Base-by-base conservation (phyloP, 176 grass and related monocot genomes). In the Eremochloa ophiuroides region DNA sequence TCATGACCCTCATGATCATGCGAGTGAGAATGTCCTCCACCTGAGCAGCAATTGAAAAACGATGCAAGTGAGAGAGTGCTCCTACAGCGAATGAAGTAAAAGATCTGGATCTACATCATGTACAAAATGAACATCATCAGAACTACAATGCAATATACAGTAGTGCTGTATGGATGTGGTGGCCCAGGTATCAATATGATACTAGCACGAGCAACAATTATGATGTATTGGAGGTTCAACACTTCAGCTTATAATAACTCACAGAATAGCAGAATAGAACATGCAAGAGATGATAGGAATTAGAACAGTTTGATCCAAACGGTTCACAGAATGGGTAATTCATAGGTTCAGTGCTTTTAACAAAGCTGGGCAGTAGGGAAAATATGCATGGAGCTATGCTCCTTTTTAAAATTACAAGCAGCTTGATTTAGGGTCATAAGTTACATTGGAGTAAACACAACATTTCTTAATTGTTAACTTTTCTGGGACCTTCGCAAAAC, bases 1-100 rank as follows among this genome's bases (percentile, higher is more conserved):
- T 33, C 43, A 16, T 95, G 95, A 82, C 87, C 84, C 28, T 88
- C 55, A 56, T 98, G 88, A 66, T 82, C 85, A 71, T 91, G 93
- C 6, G 76, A 76, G 80, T 99, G 96, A 69, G 89, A 84, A 48
- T 99, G 93, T 26, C 76, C 89, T 84, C 96, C 96, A 58, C 91
- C 96, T 99, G 82, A 69, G 55, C 86, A 60, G 44, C 31, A 16
- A 80, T 34, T 82, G 34, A 87, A 61, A 68, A 83, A 31, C 53
- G 83, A 69, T 34, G 67, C 35, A 59, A 60, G 58, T 34, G 17
- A 80, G 35, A 82, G 39, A 66, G 48, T 76, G 22, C 29, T 27
- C 6, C 56, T 77, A 42, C 25, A 0, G 17, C 0, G 1, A 42
- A 77, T 46, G 7, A 69, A 17, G 14, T 40, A 76, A 76, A 39